Evolutionary conservation across 495 filamentous ascomycete species (phyloP).

Genomic region (Hyaloscypha finlandica): DNA sequence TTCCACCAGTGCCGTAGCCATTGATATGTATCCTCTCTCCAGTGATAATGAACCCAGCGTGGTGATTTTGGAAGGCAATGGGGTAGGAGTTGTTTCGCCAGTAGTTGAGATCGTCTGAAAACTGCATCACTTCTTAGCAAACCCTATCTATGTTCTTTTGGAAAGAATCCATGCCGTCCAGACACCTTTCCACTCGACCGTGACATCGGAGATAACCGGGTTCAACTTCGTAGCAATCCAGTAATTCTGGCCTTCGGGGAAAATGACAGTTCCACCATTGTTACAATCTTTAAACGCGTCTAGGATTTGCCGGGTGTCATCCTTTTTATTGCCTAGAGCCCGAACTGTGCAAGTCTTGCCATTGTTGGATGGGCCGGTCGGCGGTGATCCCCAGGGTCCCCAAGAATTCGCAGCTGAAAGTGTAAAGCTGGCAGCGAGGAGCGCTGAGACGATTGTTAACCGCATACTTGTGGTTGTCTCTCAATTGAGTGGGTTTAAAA

Average conservation of each 20-base stretch:
- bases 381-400: constrained; percentile 10
- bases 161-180: constrained; percentile 42
- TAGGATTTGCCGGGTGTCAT: constrained; percentile 54
- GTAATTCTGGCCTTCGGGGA: constrained; percentile 51
- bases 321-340: constrained; percentile 26
- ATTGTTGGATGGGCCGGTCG: constrained; percentile 21
- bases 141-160: neutral
- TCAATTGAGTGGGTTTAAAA: neutral
- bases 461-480: constrained; percentile 4
- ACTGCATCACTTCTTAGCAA: constrained; percentile 31
- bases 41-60: constrained; percentile 53
- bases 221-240: constrained; percentile 52
- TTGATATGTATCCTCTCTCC: constrained; percentile 51
- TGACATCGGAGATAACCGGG: constrained; percentile 46
- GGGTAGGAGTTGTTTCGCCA: constrained; percentile 58
- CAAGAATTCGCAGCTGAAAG: constrained; percentile 5
- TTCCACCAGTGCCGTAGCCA: constrained; percentile 52
- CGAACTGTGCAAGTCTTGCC: constrained; percentile 29
- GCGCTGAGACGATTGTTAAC: constrained; percentile 1
- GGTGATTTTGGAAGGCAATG: constrained; percentile 58
- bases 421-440: neutral
- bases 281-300: constrained; percentile 52
- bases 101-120: constrained; percentile 54
- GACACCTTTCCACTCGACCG: constrained; percentile 49
- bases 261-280: constrained; percentile 52